Evolutionary conservation across 352 stramenopile genomes (phyloP).

Genomic region (Pythium sukuiense): DNA sequence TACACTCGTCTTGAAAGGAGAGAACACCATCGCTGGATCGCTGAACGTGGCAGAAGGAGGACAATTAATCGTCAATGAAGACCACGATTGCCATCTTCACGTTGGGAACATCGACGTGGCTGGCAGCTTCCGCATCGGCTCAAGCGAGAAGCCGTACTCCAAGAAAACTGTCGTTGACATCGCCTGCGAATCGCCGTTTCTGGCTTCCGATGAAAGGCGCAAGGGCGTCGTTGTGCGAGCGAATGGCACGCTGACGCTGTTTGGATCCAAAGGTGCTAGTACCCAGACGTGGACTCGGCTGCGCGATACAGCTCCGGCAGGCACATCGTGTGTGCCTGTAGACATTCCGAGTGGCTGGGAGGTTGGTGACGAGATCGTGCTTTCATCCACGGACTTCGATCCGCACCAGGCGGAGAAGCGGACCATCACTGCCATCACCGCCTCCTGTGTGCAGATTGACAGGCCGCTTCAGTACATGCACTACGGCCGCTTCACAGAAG

Average conservation of each 20-base stretch:
- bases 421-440: slow-evolving; percentile 29
- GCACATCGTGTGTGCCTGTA: slow-evolving; percentile 28
- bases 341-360: slow-evolving; percentile 31
- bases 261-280: slow-evolving; percentile 32
- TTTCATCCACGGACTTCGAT: slow-evolving; percentile 44
- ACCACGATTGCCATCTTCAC: slow-evolving; percentile 22
- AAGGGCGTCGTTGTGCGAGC: slow-evolving; percentile 41
- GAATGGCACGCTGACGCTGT: slow-evolving; percentile 31
- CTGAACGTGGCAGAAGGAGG: slow-evolving; percentile 27
- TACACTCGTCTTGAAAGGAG: slow-evolving; percentile 31
- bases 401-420: slow-evolving; percentile 40
- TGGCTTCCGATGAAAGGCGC: slow-evolving; percentile 33
- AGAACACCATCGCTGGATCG: slow-evolving; percentile 31
- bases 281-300: slow-evolving; percentile 38
- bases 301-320: slow-evolving; percentile 19
- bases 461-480: slow-evolving; percentile 37
- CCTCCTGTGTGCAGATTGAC: slow-evolving; percentile 30
- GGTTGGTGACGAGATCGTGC: slow-evolving; percentile 42
- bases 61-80: slow-evolving; percentile 24
- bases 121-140: slow-evolving; percentile 37
- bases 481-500: slow-evolving; percentile 37
- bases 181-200: slow-evolving; percentile 21
- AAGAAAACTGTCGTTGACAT: slow-evolving; percentile 42
- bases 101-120: slow-evolving; percentile 35
- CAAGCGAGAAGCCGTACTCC: slow-evolving; percentile 28